These are phyloP conservation scores for Arthrocladium fulminans DNA, from an alignment of 2,329 filamentous ascomycete species.

Conservation along the genomic window DNA sequence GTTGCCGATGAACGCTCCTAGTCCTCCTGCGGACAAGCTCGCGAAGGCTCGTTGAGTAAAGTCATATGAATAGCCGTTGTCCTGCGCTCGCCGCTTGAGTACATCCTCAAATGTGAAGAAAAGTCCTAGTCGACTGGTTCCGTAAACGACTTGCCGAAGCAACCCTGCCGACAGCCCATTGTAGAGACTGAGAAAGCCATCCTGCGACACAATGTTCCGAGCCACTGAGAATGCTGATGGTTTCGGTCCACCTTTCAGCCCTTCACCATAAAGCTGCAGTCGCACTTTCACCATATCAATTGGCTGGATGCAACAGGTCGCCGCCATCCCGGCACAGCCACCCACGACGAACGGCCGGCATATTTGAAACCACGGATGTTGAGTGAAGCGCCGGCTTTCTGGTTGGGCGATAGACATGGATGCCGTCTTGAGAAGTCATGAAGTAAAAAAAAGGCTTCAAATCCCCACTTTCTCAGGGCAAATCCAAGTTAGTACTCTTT, in stretches of 20 bases:
- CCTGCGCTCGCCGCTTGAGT: conserved; percentile 61
- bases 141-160: conserved; percentile 89
- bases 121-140: conserved; percentile 84
- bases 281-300: conserved; percentile 99
- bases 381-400: neutral
- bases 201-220: conserved; percentile 71
- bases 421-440: neutral
- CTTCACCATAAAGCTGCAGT: conserved; percentile 63
- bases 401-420: neutral
- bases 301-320: conserved; percentile 81
- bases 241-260: conserved; percentile 53
- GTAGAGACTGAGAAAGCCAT: conserved; percentile 79
- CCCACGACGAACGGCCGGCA: conserved; percentile 73
- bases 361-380: conserved; percentile 6
- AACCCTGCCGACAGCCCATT: conserved; percentile 86
- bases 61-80: conserved; percentile 59
- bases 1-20: conserved; percentile 90
- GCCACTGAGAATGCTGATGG: conserved; percentile 73
- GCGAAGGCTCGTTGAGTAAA: conserved; percentile 80
- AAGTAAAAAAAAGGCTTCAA: too few relatives aligned
- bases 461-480: too few relatives aligned
- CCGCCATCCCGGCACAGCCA: conserved; percentile 82
- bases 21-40: conserved; percentile 71
- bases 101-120: conserved; percentile 88
- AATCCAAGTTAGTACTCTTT: too few relatives aligned